A percentile compares a stretch with the other conserved stretches of the same genome.
Conservation (phyloP, 306 rosid genomes). For the Ochetophila trinervis region DNA sequence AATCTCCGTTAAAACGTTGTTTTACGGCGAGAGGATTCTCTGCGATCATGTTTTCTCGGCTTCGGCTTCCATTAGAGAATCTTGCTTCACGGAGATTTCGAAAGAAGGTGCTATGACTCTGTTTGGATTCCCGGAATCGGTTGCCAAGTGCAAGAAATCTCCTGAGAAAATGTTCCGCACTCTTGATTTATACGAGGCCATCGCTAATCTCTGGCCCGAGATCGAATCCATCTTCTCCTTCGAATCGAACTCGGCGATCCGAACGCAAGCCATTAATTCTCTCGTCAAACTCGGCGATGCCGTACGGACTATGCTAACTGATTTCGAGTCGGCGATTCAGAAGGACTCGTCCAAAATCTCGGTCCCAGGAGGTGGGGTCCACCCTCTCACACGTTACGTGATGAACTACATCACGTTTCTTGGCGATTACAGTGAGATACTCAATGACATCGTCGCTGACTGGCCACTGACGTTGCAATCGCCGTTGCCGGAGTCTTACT, state of each 20-base stretch:
- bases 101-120: slow-evolving; percentile 52
- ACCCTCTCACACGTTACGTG: slow-evolving; percentile 92
- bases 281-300: slow-evolving; percentile 41
- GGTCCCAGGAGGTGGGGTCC: slow-evolving; percentile 68
- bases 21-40: slow-evolving; percentile 58
- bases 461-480: slow-evolving; percentile 37
- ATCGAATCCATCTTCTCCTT: slow-evolving; percentile 65
- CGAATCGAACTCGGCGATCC: slow-evolving; percentile 51
- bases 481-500: slow-evolving; percentile 69
- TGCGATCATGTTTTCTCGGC: slow-evolving; percentile 48
- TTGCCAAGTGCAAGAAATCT: slow-evolving; percentile 67
- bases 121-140: slow-evolving; percentile 72
- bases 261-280: slow-evolving; percentile 42
- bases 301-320: slow-evolving; percentile 43
- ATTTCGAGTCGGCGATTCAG: slow-evolving; percentile 69
- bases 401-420: slow-evolving; percentile 75
- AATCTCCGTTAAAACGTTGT: slow-evolving; percentile 44
- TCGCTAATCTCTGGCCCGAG: slow-evolving; percentile 48
- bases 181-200: slow-evolving; percentile 64
- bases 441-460: slow-evolving; percentile 54
- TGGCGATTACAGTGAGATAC: slow-evolving; percentile 49
- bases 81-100: slow-evolving; percentile 54
- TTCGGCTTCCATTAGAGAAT: slow-evolving; percentile 40
- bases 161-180: slow-evolving; percentile 67
- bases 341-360: slow-evolving; percentile 60